phyloP scores from a whole-genome alignment of 2,329 filamentous ascomycete genomes.

The Metarhizium guizhouense region DNA sequence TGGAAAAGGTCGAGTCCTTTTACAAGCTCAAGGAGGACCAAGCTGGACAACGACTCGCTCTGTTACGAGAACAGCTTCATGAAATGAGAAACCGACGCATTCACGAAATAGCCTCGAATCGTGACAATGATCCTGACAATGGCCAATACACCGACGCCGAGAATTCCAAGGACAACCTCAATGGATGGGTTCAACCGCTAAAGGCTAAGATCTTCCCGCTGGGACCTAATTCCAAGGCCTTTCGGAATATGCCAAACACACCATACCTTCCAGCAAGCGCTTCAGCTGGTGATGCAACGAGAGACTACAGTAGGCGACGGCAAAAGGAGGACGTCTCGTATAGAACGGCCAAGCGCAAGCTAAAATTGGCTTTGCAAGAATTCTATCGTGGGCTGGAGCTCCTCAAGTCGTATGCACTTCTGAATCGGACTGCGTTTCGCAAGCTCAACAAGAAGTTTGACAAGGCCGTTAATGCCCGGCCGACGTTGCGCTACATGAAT shows the following conservation, averaged over 20 bases:
- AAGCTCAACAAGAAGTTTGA: conserved; percentile 99
- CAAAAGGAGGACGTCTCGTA: conserved; percentile 59
- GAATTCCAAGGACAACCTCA: conserved; percentile 18
- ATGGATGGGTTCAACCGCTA: conserved; percentile 43
- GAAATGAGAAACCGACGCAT: conserved; percentile 83
- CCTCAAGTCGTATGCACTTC: conserved; percentile 79
- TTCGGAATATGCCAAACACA: conserved; percentile 45
- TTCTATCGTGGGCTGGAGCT: conserved; percentile 89
- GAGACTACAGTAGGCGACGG: conserved; percentile 44
- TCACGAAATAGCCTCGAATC: conserved; percentile 52
- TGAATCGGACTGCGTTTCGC: conserved; percentile 88
- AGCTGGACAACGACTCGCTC: conserved; percentile 59
- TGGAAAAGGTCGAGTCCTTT: conserved; percentile 87
- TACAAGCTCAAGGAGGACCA: conserved; percentile 85
- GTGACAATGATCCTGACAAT: conserved; percentile 19
- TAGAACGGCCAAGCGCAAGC: conserved; percentile 77
- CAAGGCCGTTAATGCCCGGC: conserved; percentile 74
- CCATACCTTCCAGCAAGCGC: conserved; percentile 28
- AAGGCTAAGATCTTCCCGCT: conserved; percentile 44
- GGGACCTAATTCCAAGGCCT: conserved; percentile 51
- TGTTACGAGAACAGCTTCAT: conserved; percentile 77
- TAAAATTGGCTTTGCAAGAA: conserved; percentile 85
- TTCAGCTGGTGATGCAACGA: conserved; percentile 21
- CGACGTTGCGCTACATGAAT: conserved; percentile 72
- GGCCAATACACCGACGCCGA: conserved; percentile 13